Evolutionary conservation across 2,329 filamentous ascomycete genomes (phyloP), one percentile per base, ranked within the genome.

Genomic region (Leptographium flavum): DNA sequence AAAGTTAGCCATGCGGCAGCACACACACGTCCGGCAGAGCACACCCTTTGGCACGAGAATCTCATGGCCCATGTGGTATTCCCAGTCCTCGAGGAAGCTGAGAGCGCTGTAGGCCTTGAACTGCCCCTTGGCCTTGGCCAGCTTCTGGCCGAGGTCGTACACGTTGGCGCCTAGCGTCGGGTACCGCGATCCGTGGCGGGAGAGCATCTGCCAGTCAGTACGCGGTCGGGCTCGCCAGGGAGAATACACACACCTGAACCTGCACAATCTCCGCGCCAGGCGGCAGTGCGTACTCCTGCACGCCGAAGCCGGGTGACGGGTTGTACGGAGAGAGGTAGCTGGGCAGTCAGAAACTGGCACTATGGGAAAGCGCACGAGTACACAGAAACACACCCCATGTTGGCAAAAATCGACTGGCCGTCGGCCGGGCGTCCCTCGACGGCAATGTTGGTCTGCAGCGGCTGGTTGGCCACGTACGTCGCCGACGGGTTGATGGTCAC

Each of bases 101-200:
- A 87, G 62, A 0, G 66, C 58, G 0, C 74, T 80, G 3, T 67
- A 71, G 23, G 77, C 77, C 38, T 67, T 68, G 51, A 76, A 71
- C 19, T 66, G 69, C 2, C 66, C 69, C 10, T 62, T 62, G 19
- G 71, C 65, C 49, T 76, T 72, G 21, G 65, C 65, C 38, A 87
- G 64, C 51, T 74, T 76, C 37, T 70, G 57, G 1, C 75, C 79
- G 35, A 81, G 71, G 1, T 57, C 55, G 17, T 65, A 61, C 10
- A 81, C 73, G 27, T 72, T 71, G 30, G 74, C 68, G 1, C 70
- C 70, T 3, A 66, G 64, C 3, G 82, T 83, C 0, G 83, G 83
- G 58, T 87, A 88, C 14, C 83, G 71, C 33, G 80, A 71, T 9
- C 83, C 83, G 56, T 87, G 83, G 1, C 83, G 74, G 13, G 79